Percentiles rank a stretch among this genome's conserved stretches.
Evolutionary conservation across 768 basidiomycete species (phyloP).

Genomic region (Tulasnella sp.): DNA sequence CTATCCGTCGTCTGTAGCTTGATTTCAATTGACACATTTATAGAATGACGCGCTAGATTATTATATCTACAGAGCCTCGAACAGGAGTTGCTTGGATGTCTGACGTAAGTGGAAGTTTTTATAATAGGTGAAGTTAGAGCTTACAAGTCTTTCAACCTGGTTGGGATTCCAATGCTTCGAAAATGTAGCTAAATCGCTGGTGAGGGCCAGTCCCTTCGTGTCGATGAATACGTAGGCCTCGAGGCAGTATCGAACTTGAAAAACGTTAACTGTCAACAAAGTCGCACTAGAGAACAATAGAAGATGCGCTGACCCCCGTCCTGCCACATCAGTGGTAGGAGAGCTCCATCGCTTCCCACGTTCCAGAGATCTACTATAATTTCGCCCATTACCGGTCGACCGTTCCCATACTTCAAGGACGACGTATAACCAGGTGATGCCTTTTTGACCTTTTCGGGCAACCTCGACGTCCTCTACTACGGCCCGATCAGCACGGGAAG

Average conservation of each 20-base stretch:
- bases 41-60: too few relatives aligned
- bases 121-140: neutral
- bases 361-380: neutral
- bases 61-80: neutral
- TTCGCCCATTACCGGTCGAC: neutral
- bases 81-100: neutral
- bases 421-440: neutral
- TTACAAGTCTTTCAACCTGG: neutral
- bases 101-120: neutral
- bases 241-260: neutral
- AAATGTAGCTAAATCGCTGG: neutral
- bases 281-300: neutral
- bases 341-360: neutral
- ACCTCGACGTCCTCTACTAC: constrained; percentile 44
- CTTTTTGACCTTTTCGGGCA: constrained; percentile 27
- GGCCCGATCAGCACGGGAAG: constrained; percentile 47
- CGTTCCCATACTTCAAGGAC: neutral
- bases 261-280: neutral
- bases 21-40: too few relatives aligned
- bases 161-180: neutral
- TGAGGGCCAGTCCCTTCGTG: neutral
- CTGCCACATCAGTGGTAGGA: neutral
- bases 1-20: too few relatives aligned
- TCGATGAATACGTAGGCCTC: neutral
- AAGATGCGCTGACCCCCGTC: neutral